Evolutionary conservation across 2,329 filamentous ascomycete genomes (phyloP), one percentile per base, ranked within the genome.

Genomic region (Colletotrichum abscissum): DNA sequence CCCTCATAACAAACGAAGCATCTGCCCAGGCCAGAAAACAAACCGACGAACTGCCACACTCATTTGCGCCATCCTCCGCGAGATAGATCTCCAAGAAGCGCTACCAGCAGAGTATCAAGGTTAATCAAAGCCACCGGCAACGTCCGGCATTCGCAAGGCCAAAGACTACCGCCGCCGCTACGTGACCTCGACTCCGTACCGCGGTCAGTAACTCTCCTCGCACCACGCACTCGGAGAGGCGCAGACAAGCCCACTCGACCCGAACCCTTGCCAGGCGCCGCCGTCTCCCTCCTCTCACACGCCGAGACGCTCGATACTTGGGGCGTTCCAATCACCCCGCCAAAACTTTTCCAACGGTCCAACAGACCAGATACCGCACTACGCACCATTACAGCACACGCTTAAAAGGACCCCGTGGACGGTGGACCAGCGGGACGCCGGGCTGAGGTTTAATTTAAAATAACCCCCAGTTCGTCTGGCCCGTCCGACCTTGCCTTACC

Each of bases 381-480:
- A 62, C 69, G 22, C 24, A 57, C 30, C 46, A 54, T n/a, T 19
- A 30, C 42, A 46, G 19, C 26, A 56, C 63, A 49, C 49, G 38
- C 69, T 63, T 28, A 57, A 69, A 49, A 35, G 42, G 66, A 70
- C 66, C 54, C 66, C 59, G 66, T 70, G 66, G 65, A 60, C 66
- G 54, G 70, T 65, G 66, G 65, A 56, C 66, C 46, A 58, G 69
- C 59, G 66, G 70, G 59, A 69, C 55, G 60, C 55, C 38, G 26
- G 66, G 66, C 60, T 60, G 60, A 70, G 67, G 70, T 70, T 70
- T 70, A 70, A 73, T 65, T 73, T 62, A 65, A 64, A 63, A 70
- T 70, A 70, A 58, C 55, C 67, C 69, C 70, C 70, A 59, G 67
- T 73, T 73, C 70, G 70, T 73, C 70, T 73, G 59, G 59, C 70